These are phyloP conservation scores for Rhizopus arrhizus DNA, from an alignment of 371 early-diverging fungal species.

Conservation along the genomic window DNA sequence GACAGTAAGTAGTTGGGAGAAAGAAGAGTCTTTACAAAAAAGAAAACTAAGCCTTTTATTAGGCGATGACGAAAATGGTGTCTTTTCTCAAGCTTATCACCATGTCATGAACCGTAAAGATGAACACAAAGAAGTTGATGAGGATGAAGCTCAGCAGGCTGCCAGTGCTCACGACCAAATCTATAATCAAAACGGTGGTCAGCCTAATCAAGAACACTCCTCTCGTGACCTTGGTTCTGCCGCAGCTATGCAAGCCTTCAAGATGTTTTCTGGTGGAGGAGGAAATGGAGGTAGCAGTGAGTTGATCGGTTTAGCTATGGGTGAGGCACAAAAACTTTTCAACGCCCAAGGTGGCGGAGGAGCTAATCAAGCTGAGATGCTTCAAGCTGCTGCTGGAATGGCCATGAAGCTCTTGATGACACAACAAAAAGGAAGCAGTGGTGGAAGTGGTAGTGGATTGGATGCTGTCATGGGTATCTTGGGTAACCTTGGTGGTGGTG, in stretches of 20 bases:
- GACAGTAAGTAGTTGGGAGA: slow-evolving; percentile 23
- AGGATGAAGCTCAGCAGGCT: slow-evolving; percentile 36
- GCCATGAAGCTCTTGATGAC: slow-evolving; percentile 33
- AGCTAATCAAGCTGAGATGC: slow-evolving; percentile 31
- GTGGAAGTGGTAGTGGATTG: slow-evolving; percentile 16
- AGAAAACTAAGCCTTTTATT: not conserved
- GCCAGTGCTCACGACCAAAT: slow-evolving; percentile 38
- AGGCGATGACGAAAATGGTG: slow-evolving; percentile 24
- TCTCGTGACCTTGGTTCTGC: slow-evolving; percentile 51
- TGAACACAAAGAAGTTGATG: slow-evolving; percentile 26
- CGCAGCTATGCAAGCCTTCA: slow-evolving; percentile 55
- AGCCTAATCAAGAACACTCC: slow-evolving; percentile 25
- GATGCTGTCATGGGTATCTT: slow-evolving; percentile 27
- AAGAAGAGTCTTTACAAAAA: not conserved
- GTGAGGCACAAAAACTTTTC: slow-evolving; percentile 53
- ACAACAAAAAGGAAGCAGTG: slow-evolving; percentile 12
- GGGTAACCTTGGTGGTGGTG: slow-evolving; percentile 22
- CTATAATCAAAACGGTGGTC: slow-evolving; percentile 37
- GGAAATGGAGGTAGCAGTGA: slow-evolving; percentile 31
- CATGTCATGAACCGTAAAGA: slow-evolving; percentile 28
- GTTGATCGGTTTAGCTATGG: slow-evolving; percentile 53
- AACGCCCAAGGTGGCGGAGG: slow-evolving; percentile 29
- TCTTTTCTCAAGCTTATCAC: slow-evolving; percentile 38
- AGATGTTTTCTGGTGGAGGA: slow-evolving; percentile 42
- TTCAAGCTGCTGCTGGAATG: slow-evolving; percentile 37